A percentile compares a stretch with the other conserved stretches of the same genome.
Conservation (phyloP, 2,329 filamentous ascomycete genomes). For the Allantophomopsis cytisporea region DNA sequence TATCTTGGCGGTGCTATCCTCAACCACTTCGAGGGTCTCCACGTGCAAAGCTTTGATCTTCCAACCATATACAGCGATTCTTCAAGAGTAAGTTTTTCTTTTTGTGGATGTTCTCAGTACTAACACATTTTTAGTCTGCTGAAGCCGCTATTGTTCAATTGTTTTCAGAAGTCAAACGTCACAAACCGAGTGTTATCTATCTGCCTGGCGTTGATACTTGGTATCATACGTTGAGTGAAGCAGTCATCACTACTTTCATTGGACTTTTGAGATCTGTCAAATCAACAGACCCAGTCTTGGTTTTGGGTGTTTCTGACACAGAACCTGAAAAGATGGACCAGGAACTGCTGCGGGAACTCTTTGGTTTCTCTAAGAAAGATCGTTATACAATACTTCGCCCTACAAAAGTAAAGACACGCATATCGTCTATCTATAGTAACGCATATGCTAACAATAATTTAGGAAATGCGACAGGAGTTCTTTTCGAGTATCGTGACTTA, state of each 20-base stretch:
- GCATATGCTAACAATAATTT: slow-evolving; percentile 14
- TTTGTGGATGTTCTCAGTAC: background rate
- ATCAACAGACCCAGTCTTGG: slow-evolving; percentile 79
- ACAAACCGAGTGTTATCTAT: slow-evolving; percentile 93
- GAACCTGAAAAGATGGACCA: slow-evolving; percentile 45
- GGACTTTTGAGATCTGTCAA: slow-evolving; percentile 70
- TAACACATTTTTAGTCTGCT: slow-evolving; percentile 11
- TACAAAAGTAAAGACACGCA: slow-evolving; percentile 31
- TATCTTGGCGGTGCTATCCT: slow-evolving; percentile 78
- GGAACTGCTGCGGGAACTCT: slow-evolving; percentile 61
- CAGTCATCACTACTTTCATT: slow-evolving; percentile 68
- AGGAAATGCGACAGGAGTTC: slow-evolving; percentile 60
- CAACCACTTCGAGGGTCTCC: slow-evolving; percentile 83
- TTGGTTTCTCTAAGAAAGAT: slow-evolving; percentile 75
- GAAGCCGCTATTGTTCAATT: slow-evolving; percentile 84
- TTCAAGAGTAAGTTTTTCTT: slow-evolving; percentile 42
- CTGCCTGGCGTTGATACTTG: slow-evolving; percentile 83
- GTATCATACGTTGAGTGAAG: slow-evolving; percentile 48
- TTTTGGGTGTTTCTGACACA: slow-evolving; percentile 74
- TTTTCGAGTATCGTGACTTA: slow-evolving; percentile 65
- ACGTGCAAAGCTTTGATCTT: slow-evolving; percentile 90
- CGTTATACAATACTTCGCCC: slow-evolving; percentile 58
- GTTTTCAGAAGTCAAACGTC: slow-evolving; percentile 83
- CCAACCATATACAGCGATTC: slow-evolving; percentile 75
- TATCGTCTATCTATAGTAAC: background rate